phyloP scores from a whole-genome alignment of 768 basidiomycete species.

The Amanita muscaria region DNA sequence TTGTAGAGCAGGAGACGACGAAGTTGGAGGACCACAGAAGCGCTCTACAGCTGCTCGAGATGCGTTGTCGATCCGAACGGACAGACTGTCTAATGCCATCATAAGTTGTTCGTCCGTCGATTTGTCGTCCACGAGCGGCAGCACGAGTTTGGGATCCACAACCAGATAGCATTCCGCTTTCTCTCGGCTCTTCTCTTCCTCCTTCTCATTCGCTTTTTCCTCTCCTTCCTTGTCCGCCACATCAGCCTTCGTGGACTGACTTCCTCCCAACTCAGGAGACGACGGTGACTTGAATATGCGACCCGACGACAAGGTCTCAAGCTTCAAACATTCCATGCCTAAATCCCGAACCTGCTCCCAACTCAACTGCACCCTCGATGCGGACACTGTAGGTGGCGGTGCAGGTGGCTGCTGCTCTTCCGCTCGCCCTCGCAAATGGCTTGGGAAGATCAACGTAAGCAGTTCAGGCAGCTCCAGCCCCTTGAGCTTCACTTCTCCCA shows the following conservation, averaged over 20 bases:
- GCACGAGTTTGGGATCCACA: constrained; percentile 51
- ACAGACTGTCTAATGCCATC: constrained; percentile 66
- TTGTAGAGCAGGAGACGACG: neutral
- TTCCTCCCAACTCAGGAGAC: constrained; percentile 12
- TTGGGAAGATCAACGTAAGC: constrained; percentile 79
- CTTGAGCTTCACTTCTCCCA: constrained; percentile 90
- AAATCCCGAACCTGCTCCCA: constrained; percentile 71
- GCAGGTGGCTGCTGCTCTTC: constrained; percentile 27
- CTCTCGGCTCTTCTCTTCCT: constrained; percentile 18
- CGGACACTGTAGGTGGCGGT: constrained; percentile 27
- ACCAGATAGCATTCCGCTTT: constrained; percentile 32
- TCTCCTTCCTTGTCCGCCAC: neutral
- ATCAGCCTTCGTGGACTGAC: neutral
- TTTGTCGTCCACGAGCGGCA: constrained; percentile 63
- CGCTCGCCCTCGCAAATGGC: constrained; percentile 58
- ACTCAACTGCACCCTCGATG: constrained; percentile 54
- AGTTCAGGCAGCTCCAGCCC: constrained; percentile 88
- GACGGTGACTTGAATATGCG: constrained; percentile 46
- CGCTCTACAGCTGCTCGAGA: no score
- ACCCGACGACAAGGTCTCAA: constrained; percentile 65
- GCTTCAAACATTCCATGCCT: constrained; percentile 62
- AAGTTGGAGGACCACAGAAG: neutral
- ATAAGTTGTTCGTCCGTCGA: constrained; percentile 67
- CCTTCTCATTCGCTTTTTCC: neutral
- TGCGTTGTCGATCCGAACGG: constrained; percentile 38